Percentiles rank a stretch among this genome's conserved stretches.
phyloP scores from a whole-genome alignment of 441 rosid species.

The Gossypium trilobum region DNA sequence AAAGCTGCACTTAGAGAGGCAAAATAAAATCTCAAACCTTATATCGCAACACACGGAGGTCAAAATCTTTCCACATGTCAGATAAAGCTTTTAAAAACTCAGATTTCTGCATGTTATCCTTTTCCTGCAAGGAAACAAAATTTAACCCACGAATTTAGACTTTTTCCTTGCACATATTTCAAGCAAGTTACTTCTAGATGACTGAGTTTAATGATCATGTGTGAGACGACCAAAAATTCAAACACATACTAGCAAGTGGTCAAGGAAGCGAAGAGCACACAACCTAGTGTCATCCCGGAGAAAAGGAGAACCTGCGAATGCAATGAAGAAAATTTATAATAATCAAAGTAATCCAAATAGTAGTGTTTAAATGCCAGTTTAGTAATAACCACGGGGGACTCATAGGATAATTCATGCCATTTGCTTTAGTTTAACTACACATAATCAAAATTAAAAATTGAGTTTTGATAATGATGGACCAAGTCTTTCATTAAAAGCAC shows the following conservation, averaged over 20 bases:
- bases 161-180: neutral
- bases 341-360: slow-evolving; percentile 1
- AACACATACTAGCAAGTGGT: slow-evolving; percentile 86
- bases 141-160: slow-evolving; percentile 4
- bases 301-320: slow-evolving; percentile 70
- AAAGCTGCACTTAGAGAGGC: neutral
- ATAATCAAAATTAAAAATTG: neutral
- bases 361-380: neutral
- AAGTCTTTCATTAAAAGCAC: neutral
- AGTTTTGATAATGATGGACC: neutral
- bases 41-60: slow-evolving; percentile 82
- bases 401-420: neutral
- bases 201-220: slow-evolving; percentile 2
- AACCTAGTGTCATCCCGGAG: slow-evolving; percentile 84
- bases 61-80: slow-evolving; percentile 99
- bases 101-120: slow-evolving; percentile 95
- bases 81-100: slow-evolving; percentile 92
- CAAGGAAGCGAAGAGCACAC: slow-evolving; percentile 98
- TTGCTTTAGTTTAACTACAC: neutral
- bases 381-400: neutral
- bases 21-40: slow-evolving; percentile 51
- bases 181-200: neutral
- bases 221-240: slow-evolving; percentile 12
- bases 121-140: slow-evolving; percentile 46
- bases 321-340: slow-evolving; percentile 15